A percentile compares a stretch with the other conserved stretches of the same genome.
These are phyloP conservation scores for Hyphopichia khmerensis DNA, from an alignment of 1,139 yeast species.

Conservation along the genomic window DNA sequence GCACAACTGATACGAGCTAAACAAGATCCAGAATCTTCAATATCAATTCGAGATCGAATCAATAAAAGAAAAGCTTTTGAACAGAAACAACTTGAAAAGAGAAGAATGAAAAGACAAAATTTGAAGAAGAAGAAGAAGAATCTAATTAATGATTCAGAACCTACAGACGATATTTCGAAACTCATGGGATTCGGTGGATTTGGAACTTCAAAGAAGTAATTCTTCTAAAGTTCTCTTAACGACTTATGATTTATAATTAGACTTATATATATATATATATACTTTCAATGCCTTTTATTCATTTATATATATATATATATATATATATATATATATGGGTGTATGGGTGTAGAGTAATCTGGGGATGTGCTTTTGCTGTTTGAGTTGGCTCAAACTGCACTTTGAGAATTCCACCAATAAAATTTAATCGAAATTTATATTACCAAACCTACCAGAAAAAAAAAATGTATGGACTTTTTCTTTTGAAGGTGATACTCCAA, in stretches of 20 bases:
- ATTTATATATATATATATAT: background rate
- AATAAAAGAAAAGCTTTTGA: slow-evolving; percentile 42
- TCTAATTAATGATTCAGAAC: background rate
- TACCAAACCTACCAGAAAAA: background rate
- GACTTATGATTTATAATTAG: too few relatives aligned
- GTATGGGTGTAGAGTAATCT: background rate
- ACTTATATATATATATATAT: too few relatives aligned
- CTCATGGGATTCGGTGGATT: slow-evolving; percentile 65
- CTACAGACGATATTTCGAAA: slow-evolving; percentile 26
- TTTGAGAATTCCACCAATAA: slow-evolving; percentile 2
- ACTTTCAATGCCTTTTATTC: too few relatives aligned
- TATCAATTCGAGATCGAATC: slow-evolving; percentile 41
- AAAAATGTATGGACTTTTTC: background rate
- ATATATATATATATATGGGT: background rate
- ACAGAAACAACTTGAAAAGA: slow-evolving; percentile 28
- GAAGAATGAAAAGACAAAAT: slow-evolving; percentile 22
- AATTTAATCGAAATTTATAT: slow-evolving; percentile 1
- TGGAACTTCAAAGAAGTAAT: slow-evolving; percentile 27
- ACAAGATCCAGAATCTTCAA: slow-evolving; percentile 1
- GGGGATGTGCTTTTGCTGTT: background rate
- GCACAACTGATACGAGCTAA: slow-evolving; percentile 20
- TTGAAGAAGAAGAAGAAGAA: slow-evolving; percentile 8
- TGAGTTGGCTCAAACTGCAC: slow-evolving; percentile 2
- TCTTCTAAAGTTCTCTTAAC: background rate
- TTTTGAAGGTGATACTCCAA: background rate